Base-by-base conservation (phyloP, 441 rosid genomes). In the Omphalea diandra region DNA sequence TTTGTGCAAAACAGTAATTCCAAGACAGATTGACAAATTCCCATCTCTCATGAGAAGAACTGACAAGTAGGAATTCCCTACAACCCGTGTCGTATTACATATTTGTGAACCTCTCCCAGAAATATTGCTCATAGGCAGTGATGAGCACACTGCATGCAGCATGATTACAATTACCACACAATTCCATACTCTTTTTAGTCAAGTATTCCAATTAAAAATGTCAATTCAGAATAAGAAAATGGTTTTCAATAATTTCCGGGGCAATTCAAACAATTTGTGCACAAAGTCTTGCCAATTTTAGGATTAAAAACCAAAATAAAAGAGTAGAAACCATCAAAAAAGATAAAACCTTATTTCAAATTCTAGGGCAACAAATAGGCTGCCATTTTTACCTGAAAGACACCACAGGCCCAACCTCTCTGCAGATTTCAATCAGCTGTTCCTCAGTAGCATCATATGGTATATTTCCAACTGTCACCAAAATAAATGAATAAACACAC, bases 401-500 rank as follows among this genome's bases (percentile, higher is more conserved):
- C 57, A 95, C 96, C 57, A 90, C 98, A 53, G 97, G 99, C 12
- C 99, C 98, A 73, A 90, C 99, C 80, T 95, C 99, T 68, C 93
- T 86, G 77, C 96, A 93, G 74, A 95, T 90, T 64, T 92, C 98
- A 65, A 88, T 88, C 15, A 95, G 93, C 79, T 95, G 97, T 73
- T 95, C 98, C 79, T 95, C 99, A 17, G 98, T 90, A 22, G 91
- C 96, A 82, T 92, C 99, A 80, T 92, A 95, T 6, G 99, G 99
- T 80, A 95, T 95, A 74, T 95, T 95, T 71, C 98, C 99, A 83
- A 95, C 98, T 95, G 87, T 26, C 40, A 67, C 12, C 22, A 58
- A 26, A 72, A 35, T 32, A 57, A 53, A 62, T 67, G 5, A 44
- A 14, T 5, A 14, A 44, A 44, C 2, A 17, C 12, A 44, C 17